These are phyloP conservation scores for Cytospora schulzeri DNA, from an alignment of 2,329 filamentous ascomycete species.

Conservation along the genomic window DNA sequence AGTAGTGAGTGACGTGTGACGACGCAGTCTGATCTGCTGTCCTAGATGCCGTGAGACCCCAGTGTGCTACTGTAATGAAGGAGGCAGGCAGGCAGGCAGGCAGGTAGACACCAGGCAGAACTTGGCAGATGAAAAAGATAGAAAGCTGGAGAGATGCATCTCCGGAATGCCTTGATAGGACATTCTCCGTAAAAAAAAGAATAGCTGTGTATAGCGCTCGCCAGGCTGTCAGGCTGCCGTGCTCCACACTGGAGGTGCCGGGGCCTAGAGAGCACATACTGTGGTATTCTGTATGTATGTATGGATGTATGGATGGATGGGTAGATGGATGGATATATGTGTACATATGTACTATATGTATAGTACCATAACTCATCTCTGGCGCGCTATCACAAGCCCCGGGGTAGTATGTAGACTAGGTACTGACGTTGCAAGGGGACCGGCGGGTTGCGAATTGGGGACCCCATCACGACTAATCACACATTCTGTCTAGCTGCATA, in stretches of 20 bases:
- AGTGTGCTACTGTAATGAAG: background rate
- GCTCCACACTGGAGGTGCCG: conserved; percentile 8
- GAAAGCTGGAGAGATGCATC: background rate
- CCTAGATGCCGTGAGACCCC: background rate
- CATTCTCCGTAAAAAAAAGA: background rate
- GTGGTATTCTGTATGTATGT: no score
- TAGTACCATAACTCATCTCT: no score
- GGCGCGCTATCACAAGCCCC: background rate
- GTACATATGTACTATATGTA: background rate
- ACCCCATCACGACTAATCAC: background rate
- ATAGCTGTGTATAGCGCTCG: background rate
- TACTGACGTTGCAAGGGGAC: background rate
- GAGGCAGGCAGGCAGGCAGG: background rate
- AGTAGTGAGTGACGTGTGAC: background rate
- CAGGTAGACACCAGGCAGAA: background rate
- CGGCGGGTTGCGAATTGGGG: background rate
- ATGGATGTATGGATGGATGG: background rate
- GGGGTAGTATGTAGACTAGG: conserved; percentile 8
- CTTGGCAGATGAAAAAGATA: no score
- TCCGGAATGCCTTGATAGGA: conserved; percentile 5
- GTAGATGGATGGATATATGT: background rate
- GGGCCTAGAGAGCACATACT: background rate
- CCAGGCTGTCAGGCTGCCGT: conserved; percentile 14
- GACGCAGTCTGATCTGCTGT: background rate
- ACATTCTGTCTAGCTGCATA: conserved; percentile 1